A percentile compares a stretch with the other conserved stretches of the same genome.
Evolutionary conservation across 352 stramenopile species (phyloP).

Genomic region (Globisporangium viniferum): DNA sequence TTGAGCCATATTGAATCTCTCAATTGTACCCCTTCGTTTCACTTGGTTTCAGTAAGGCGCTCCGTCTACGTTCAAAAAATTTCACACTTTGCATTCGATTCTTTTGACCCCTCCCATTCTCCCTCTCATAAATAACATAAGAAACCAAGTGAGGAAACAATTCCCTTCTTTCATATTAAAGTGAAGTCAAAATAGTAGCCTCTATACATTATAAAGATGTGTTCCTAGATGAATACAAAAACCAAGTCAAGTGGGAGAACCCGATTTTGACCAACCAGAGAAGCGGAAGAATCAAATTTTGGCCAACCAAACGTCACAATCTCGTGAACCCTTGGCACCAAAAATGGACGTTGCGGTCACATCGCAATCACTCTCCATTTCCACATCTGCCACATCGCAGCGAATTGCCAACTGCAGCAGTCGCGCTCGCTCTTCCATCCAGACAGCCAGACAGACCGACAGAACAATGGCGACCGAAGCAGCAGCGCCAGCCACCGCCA

Average conservation of each 20-base stretch:
- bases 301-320: not conserved
- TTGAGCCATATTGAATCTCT: not conserved
- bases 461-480: not conserved
- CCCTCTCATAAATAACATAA: not conserved
- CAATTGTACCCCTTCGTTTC: not conserved
- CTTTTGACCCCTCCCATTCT: not conserved
- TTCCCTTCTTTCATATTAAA: not conserved
- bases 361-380: not conserved
- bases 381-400: not conserved
- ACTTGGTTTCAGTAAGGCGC: not conserved
- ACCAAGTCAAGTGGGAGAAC: not conserved
- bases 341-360: not conserved
- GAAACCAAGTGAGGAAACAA: too few relatives aligned
- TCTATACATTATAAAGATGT: not conserved
- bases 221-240: too few relatives aligned
- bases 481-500: slow-evolving; percentile 13
- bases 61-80: not conserved
- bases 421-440: not conserved
- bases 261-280: not conserved
- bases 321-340: not conserved
- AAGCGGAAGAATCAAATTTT: not conserved
- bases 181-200: not conserved
- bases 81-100: not conserved
- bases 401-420: not conserved
- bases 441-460: not conserved